Base-by-base conservation (phyloP, 2,329 filamentous ascomycete genomes). In the Emmonsiellopsis sp. region DNA sequence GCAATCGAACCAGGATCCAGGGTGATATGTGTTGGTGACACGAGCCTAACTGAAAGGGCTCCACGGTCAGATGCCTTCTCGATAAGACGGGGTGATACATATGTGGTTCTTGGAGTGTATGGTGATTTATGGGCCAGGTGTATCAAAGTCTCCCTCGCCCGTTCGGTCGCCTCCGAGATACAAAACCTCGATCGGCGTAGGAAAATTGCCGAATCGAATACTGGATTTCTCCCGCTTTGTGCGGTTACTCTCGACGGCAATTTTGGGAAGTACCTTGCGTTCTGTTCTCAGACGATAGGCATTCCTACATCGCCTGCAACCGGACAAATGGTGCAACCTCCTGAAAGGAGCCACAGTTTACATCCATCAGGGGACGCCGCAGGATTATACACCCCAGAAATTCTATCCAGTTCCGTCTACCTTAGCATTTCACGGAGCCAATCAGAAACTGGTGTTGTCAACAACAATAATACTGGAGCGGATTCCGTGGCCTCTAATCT, bases 101-200 rank as follows among this genome's bases (percentile, higher is more conserved):
- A 63, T 44, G 55, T 68, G 30, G 57, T 70, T 38, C 65, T 63
- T 43, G 60, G 57, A 3, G 53, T 70, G 46, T 69, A 66, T 55
- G 61, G 64, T 10, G 66, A 70, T 47, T 49, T 68, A 32, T 70
- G 67, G 67, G 65, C 66, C 45, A 61, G 66, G 4, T 70, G 66
- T 54, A 55, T 59, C 15, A 65, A 62, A 26, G 49, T 64, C 10
- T 63, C 63, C 13, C 58, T 63, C 7, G 42, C 55, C 16, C 30
- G 51, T 9, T 50, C 49, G 34, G 32, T 50, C 30, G 43, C 45
- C 2, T 45, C 54, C 45, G 37, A 41, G 26, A 44, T n/a, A 6
- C 35, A 16, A 10, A 32, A 16, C 6, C 15, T 51, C 10, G 42
- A 51, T 16, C 47, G 13, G 5, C 20, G 44, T 15, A 45, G 42